phyloP scores from a whole-genome alignment of 2,329 filamentous ascomycete genomes.

The Colletotrichum lentis region DNA sequence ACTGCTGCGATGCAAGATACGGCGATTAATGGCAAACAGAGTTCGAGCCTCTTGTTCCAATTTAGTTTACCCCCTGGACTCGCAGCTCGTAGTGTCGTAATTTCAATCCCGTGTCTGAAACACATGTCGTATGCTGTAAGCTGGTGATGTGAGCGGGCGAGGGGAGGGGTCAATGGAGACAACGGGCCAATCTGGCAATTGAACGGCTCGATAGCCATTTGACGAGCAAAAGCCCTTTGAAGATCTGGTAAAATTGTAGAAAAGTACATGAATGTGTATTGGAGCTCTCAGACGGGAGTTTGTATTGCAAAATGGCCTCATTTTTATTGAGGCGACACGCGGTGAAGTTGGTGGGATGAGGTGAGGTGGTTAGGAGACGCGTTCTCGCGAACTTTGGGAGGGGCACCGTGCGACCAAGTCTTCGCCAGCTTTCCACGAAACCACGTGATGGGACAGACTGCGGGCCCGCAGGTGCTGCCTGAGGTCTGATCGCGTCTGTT shows the following conservation, averaged over 20 bases:
- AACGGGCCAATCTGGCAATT: slow-evolving; percentile 12
- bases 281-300: slow-evolving; percentile 33
- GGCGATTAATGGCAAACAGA: slow-evolving; percentile 33
- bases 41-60: slow-evolving; percentile 20
- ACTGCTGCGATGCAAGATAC: slow-evolving; percentile 19
- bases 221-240: slow-evolving; percentile 31
- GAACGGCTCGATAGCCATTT: slow-evolving; percentile 16
- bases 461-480: slow-evolving; percentile 21
- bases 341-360: slow-evolving; percentile 46
- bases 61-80: slow-evolving; percentile 28
- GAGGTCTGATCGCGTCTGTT: slow-evolving; percentile 17
- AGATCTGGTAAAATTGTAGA: slow-evolving; percentile 31
- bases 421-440: slow-evolving; percentile 54
- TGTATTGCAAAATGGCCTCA: slow-evolving; percentile 30
- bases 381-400: slow-evolving; percentile 45
- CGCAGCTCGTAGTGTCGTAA: slow-evolving; percentile 20
- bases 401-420: slow-evolving; percentile 43
- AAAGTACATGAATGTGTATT: slow-evolving; percentile 38
- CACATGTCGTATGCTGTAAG: slow-evolving; percentile 8
- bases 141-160: slow-evolving; percentile 18
- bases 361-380: slow-evolving; percentile 55
- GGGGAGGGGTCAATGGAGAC: slow-evolving; percentile 31
- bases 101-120: slow-evolving; percentile 28
- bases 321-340: slow-evolving; percentile 44
- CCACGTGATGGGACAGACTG: slow-evolving; percentile 50